Evolutionary conservation across 2,329 filamentous ascomycete genomes (phyloP).

Genomic region (Bipolaris victoriae): DNA sequence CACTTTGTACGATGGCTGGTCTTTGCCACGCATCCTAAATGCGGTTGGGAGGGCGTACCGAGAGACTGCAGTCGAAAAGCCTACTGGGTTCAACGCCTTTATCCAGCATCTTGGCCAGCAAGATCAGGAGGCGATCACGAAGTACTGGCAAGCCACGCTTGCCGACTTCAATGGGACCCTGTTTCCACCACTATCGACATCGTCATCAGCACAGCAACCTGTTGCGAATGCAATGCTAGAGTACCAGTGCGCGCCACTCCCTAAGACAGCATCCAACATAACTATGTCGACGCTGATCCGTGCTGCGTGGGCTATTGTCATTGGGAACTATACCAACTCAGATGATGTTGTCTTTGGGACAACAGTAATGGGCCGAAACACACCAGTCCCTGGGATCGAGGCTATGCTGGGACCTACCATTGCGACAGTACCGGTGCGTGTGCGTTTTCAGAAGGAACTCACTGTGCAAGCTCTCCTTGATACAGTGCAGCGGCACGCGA

Average conservation of each 20-base stretch:
- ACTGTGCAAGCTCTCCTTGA: slow-evolving; percentile 20
- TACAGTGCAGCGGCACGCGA: slow-evolving; percentile 20
- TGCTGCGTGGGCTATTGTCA: slow-evolving; percentile 41
- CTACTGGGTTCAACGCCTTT: slow-evolving; percentile 22
- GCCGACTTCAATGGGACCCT: not conserved
- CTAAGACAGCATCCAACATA: not conserved
- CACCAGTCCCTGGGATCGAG: not conserved
- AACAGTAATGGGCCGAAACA: not conserved
- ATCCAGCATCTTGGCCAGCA: slow-evolving; percentile 17
- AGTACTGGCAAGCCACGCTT: not conserved
- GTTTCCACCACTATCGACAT: slow-evolving; percentile 17
- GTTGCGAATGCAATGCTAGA: slow-evolving; percentile 9
- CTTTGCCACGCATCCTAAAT: slow-evolving; percentile 7
- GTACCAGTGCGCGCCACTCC: not conserved
- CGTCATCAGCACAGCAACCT: slow-evolving; percentile 11
- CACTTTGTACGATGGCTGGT: slow-evolving; percentile 44
- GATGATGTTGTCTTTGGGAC: slow-evolving; percentile 5
- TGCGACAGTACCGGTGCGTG: slow-evolving; percentile 45
- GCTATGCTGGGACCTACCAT: slow-evolving; percentile 52
- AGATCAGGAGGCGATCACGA: not conserved
- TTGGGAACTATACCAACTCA: slow-evolving; percentile 20
- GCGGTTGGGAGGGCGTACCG: slow-evolving; percentile 11
- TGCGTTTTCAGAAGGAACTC: slow-evolving; percentile 17
- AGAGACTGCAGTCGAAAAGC: not conserved
- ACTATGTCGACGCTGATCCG: slow-evolving; percentile 23